phyloP scores from a whole-genome alignment of 345 rosid species.

The Turritis glabra region DNA sequence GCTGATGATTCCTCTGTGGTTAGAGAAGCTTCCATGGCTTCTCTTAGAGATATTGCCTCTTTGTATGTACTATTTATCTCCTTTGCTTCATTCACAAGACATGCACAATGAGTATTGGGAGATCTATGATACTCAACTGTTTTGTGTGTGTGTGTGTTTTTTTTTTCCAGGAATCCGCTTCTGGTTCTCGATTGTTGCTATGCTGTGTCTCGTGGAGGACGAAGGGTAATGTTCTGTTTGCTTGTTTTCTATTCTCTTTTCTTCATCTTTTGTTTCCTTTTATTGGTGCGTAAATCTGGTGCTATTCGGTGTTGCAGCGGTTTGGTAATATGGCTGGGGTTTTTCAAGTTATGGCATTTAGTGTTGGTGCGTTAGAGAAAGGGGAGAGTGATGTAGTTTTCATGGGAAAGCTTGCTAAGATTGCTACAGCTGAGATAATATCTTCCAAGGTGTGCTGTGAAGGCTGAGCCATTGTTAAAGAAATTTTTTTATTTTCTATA shows the following conservation, averaged over 20 bases:
- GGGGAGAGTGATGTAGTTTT: conserved; percentile 69
- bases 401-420: conserved; percentile 87
- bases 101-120: background rate
- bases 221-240: conserved; percentile 56
- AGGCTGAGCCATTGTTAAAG: background rate
- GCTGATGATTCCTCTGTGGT: conserved; percentile 82
- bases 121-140: background rate
- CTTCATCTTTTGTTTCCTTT: background rate
- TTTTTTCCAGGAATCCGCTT: conserved; percentile 72
- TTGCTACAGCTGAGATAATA: conserved; percentile 87
- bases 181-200: conserved; percentile 92
- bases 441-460: conserved; percentile 72
- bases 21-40: conserved; percentile 78
- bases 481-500: background rate
- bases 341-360: conserved; percentile 89
- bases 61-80: conserved; percentile 47
- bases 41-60: conserved; percentile 73
- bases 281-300: background rate
- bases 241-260: background rate
- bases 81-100: conserved; percentile 10
- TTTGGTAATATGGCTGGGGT: conserved; percentile 93
- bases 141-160: too few species aligned
- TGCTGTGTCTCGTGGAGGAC: conserved; percentile 82
- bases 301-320: conserved; percentile 50
- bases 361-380: conserved; percentile 61